phyloP scores from a whole-genome alignment of 805 yeast species.

The Schizosaccharomyces osmophilus region DNA sequence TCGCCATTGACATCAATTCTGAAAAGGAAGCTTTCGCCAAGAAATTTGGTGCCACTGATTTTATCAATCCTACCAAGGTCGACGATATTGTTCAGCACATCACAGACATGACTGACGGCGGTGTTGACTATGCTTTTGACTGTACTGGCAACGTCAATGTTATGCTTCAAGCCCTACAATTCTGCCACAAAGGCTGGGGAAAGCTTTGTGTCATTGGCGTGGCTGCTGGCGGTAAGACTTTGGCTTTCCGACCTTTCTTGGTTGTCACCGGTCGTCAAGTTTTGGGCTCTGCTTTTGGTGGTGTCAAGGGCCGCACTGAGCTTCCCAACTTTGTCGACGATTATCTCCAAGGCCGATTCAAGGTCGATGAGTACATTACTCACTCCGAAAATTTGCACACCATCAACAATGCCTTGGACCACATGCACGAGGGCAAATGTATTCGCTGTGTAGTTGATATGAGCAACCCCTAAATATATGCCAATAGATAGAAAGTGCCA shows the following conservation, averaged over 20 bases:
- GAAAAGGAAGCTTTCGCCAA: conserved; percentile 64
- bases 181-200: conserved; percentile 99
- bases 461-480: not conserved
- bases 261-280: conserved; percentile 96
- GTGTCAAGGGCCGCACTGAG: conserved; percentile 92
- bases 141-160: conserved; percentile 91
- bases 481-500: not conserved
- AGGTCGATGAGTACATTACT: conserved; percentile 87
- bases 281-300: conserved; percentile 99
- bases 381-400: conserved; percentile 57
- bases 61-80: conserved; percentile 60
- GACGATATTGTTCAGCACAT: conserved; percentile 55
- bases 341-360: conserved; percentile 54
- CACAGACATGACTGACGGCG: conserved; percentile 85
- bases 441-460: not conserved
- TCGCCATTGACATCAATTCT: conserved; percentile 71
- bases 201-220: conserved; percentile 86
- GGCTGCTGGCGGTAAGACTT: conserved; percentile 95
- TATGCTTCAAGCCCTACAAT: conserved; percentile 89
- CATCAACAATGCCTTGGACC: conserved; percentile 55
- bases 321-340: conserved; percentile 75
- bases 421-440: not conserved
- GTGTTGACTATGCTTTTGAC: conserved; percentile 86
- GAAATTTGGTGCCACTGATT: conserved; percentile 87
- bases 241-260: conserved; percentile 93